phyloP scores from a whole-genome alignment of 441 rosid genomes.

The Geranium incanum region DNA sequence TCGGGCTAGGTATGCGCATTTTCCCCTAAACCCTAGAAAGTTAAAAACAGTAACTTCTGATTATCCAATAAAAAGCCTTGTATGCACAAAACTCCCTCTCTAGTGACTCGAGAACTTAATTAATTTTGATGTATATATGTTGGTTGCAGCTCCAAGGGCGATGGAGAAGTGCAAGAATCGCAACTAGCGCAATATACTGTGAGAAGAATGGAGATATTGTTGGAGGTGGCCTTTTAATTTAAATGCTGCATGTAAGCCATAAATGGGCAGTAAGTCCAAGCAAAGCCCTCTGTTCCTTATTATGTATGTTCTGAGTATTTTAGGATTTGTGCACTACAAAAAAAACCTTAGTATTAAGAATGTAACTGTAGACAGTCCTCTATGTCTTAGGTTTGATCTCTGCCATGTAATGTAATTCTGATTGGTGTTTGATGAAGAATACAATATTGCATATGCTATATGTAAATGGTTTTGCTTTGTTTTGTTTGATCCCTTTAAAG shows the following conservation, averaged over 20 bases:
- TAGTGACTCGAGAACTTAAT: too few species aligned
- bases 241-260: neutral
- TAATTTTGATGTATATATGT: too few species aligned
- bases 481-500: too few species aligned
- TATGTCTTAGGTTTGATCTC: neutral
- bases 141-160: slow-evolving; percentile 39
- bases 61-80: neutral
- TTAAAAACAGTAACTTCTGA: neutral
- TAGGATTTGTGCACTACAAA: neutral
- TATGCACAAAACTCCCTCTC: neutral
- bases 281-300: neutral
- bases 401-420: neutral
- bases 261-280: neutral
- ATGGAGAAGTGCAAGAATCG: slow-evolving; percentile 23
- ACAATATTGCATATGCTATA: neutral
- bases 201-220: neutral
- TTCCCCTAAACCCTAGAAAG: neutral
- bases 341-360: neutral
- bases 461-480: neutral
- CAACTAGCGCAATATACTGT: slow-evolving; percentile 16
- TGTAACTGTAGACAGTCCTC: neutral
- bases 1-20: slow-evolving; percentile 40
- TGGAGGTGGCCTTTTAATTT: neutral
- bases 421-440: neutral
- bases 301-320: neutral